Conservation (phyloP, 345 rosid species). For the Eucalyptus urophylla region DNA sequence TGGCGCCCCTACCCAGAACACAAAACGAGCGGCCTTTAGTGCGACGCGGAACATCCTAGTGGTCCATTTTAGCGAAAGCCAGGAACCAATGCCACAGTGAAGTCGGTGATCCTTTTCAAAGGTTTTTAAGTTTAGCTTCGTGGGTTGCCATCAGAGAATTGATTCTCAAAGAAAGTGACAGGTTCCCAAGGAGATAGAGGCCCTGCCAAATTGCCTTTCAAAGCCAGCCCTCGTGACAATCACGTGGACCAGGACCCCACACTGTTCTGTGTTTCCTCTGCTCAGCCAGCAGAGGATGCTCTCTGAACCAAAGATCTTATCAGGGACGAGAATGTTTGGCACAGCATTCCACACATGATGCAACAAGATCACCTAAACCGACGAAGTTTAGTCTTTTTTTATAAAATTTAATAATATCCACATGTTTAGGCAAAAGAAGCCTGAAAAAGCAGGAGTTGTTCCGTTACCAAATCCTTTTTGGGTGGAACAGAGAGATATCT, state of each 20-base stretch:
- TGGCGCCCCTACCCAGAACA: background rate
- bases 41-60: background rate
- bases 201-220: background rate
- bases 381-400: background rate
- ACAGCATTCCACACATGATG: background rate
- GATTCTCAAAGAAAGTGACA: background rate
- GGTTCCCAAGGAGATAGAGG: background rate
- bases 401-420: background rate
- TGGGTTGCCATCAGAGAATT: background rate
- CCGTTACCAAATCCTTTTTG: background rate
- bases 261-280: background rate
- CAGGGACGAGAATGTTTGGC: background rate
- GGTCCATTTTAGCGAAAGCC: background rate
- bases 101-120: background rate
- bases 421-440: background rate
- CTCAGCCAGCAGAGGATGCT: background rate
- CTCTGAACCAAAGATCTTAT: background rate
- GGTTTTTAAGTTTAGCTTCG: background rate
- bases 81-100: background rate
- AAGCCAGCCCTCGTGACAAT: constrained; percentile 19
- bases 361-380: background rate
- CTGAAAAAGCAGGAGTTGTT: background rate
- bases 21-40: background rate
- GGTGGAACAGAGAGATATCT: background rate
- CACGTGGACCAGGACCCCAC: constrained; percentile 44